Conservation (phyloP, 2,329 filamentous ascomycete species). For the Paecilomyces variotii region DNA sequence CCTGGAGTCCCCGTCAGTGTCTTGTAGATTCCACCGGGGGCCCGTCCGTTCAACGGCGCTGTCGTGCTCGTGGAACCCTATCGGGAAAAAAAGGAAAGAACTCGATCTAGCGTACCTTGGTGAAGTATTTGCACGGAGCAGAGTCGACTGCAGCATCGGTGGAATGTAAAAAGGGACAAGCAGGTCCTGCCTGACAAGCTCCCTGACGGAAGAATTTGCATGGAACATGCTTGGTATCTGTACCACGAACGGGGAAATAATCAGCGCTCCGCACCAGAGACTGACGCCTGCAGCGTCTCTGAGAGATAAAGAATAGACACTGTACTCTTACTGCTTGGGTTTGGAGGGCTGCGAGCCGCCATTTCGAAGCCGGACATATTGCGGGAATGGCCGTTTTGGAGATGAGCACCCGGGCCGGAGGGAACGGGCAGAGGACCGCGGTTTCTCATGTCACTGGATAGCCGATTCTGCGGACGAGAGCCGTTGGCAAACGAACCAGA, state of each 20-base stretch:
- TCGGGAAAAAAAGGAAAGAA: not conserved
- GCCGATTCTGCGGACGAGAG: constrained; percentile 18
- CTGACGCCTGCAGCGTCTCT: not conserved
- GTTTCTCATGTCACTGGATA: constrained; percentile 32
- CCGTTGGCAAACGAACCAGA: constrained; percentile 11
- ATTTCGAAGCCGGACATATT: constrained; percentile 36
- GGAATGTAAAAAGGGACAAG: constrained; percentile 94
- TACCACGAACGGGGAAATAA: constrained; percentile 1
- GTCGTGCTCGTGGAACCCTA: not conserved
- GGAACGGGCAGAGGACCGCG: constrained; percentile 32
- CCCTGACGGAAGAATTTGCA: constrained; percentile 99
- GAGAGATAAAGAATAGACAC: constrained; percentile 5
- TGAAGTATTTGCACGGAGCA: constrained; percentile 94
- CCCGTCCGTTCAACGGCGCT: not conserved
- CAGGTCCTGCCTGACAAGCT: constrained; percentile 88
- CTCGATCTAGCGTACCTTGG: constrained; percentile 60
- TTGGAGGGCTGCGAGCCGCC: constrained; percentile 39
- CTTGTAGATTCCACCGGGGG: constrained; percentile 3
- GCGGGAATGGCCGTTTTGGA: constrained; percentile 36
- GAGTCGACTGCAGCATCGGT: constrained; percentile 76
- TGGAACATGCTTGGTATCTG: constrained; percentile 92
- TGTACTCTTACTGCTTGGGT: constrained; percentile 35
- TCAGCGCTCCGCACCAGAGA: not conserved
- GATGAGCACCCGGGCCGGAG: constrained; percentile 19
- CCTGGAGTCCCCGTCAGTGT: constrained; percentile 45